Percentiles rank a stretch among this genome's conserved stretches.
Evolutionary conservation across 139 green algal species (phyloP).

Genomic region (Coelastrella sp.): DNA sequence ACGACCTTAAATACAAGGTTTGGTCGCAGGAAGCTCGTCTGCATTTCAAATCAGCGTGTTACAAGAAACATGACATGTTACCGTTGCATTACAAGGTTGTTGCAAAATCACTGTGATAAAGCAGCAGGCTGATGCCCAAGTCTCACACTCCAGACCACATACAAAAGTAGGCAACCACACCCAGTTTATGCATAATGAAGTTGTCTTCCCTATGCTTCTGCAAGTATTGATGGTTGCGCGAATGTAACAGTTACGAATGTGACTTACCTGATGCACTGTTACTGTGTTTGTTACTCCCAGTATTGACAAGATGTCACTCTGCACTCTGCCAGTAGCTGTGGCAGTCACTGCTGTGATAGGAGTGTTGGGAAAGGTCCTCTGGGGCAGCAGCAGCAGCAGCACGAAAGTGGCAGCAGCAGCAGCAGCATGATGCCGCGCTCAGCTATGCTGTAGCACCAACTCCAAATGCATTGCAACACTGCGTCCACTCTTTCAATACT

Average conservation of each 20-base stretch:
- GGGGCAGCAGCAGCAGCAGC: neutral
- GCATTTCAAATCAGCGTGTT: neutral
- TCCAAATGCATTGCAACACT: neutral
- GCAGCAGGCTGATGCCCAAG: too few species aligned
- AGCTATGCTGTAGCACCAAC: too few species aligned
- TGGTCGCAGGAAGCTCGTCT: slow-evolving; percentile 86
- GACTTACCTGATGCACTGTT: slow-evolving; percentile 2
- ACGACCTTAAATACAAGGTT: slow-evolving; percentile 83
- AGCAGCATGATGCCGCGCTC: too few species aligned
- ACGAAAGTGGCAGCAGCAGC: neutral
- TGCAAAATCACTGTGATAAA: too few species aligned
- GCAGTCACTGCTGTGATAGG: slow-evolving; percentile 82
- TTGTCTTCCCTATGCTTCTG: neutral
- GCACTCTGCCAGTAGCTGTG: slow-evolving; percentile 69
- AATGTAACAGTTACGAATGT: neutral
- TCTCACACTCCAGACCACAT: too few species aligned
- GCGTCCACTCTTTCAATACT: neutral
- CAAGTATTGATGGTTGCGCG: neutral
- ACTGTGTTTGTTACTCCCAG: slow-evolving; percentile 11
- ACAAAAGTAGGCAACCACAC: too few species aligned
- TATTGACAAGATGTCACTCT: slow-evolving; percentile 32
- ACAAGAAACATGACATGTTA: neutral
- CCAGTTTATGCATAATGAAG: too few species aligned
- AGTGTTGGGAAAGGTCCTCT: slow-evolving; percentile 54
- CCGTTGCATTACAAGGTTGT: too few species aligned